Percentiles rank a stretch among this genome's conserved stretches.
These are phyloP conservation scores for Cronartium quercuum DNA, from an alignment of 1,284 basidiomycete genomes.

Conservation along the genomic window DNA sequence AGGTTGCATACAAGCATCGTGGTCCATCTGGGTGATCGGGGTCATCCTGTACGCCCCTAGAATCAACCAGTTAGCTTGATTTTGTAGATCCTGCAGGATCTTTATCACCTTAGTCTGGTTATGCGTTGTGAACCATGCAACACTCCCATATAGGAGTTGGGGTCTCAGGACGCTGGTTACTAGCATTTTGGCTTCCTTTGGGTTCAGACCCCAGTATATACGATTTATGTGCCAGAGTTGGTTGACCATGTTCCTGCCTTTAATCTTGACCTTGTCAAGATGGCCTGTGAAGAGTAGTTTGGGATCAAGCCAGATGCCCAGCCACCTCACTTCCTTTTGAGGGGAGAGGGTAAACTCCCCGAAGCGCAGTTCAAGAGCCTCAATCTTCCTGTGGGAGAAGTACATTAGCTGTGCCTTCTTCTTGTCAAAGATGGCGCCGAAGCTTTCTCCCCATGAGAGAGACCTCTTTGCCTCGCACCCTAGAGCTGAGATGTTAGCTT, in stretches of 20 bases:
- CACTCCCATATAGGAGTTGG: not conserved
- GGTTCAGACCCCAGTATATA: not conserved
- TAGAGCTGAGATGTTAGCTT: not conserved
- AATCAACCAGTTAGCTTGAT: not conserved
- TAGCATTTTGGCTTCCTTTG: not conserved
- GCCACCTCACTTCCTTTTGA: not conserved
- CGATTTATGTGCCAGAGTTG: not conserved
- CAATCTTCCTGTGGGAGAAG: not conserved
- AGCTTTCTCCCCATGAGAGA: not conserved
- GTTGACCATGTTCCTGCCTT: not conserved
- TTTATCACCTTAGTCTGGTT: not conserved
- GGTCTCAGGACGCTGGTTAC: not conserved
- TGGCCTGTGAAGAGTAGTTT: not conserved
- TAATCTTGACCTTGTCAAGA: not conserved
- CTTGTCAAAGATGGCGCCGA: slow-evolving; percentile 11
- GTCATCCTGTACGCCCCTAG: not conserved
- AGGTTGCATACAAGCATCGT: not conserved
- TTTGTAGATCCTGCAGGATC: not conserved
- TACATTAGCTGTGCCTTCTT: slow-evolving; percentile 7
- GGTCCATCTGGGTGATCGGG: not conserved
- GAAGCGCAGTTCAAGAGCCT: not conserved
- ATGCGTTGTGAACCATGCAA: too few relatives aligned
- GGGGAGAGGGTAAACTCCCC: not conserved
- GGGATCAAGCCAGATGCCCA: not conserved
- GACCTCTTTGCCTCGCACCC: not conserved